These are phyloP conservation scores for Aspergillus candidus DNA, from an alignment of 2,329 filamentous ascomycete species.

Conservation along the genomic window DNA sequence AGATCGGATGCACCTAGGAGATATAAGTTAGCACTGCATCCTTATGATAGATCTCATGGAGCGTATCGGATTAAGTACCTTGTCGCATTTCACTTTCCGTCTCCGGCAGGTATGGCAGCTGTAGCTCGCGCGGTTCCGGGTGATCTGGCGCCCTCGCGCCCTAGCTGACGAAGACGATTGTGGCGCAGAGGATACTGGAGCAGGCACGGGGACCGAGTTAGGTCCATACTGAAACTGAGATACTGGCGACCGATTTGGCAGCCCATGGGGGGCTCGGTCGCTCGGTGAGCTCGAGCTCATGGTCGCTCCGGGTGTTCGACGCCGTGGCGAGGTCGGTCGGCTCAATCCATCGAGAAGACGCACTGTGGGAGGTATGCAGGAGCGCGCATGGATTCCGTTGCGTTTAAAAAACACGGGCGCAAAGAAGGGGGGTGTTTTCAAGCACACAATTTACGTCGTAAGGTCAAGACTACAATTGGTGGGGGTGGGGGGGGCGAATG, in stretches of 20 bases:
- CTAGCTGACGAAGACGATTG: constrained; percentile 11
- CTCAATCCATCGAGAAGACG: constrained; percentile 14
- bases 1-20: constrained; percentile 38
- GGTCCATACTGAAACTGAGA: constrained; percentile 7
- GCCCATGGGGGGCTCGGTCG: constrained; percentile 10
- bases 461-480: no score
- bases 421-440: no score
- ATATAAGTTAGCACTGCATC: not conserved
- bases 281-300: constrained; percentile 17
- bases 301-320: constrained; percentile 9
- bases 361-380: constrained; percentile 10
- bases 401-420: no score
- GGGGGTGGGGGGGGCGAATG: no score
- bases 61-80: constrained; percentile 18
- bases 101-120: constrained; percentile 43
- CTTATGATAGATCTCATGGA: not conserved
- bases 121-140: constrained; percentile 43
- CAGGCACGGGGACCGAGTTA: constrained; percentile 2
- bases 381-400: not conserved
- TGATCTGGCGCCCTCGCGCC: constrained; percentile 38
- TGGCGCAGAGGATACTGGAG: constrained; percentile 4
- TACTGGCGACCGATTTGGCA: constrained; percentile 2
- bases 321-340: constrained; percentile 15
- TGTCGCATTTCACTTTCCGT: constrained; percentile 45
- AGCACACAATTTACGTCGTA: no score